Percentiles rank a stretch among this genome's conserved stretches.
Evolutionary conservation across 2,329 filamentous ascomycete species (phyloP).

Genomic region (Venturia oleaginea): DNA sequence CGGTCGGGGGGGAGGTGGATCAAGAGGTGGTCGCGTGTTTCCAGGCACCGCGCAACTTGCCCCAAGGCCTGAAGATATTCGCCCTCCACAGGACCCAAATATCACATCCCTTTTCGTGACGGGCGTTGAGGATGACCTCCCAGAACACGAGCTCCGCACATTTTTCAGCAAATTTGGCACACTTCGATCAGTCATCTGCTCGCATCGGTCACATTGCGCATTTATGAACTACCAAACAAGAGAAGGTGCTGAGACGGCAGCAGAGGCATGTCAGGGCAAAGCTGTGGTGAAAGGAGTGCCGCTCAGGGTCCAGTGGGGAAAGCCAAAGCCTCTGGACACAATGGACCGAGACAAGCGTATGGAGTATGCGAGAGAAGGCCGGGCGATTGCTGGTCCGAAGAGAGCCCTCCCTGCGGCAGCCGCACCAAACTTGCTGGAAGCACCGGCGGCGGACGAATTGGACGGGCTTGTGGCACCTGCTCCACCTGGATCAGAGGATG

Average conservation of each 20-base stretch:
- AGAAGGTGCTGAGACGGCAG: conserved; percentile 76
- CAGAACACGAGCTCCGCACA: conserved; percentile 81
- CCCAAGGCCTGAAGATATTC: conserved; percentile 74
- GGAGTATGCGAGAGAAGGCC: conserved; percentile 70
- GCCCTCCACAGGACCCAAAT: conserved; percentile 72
- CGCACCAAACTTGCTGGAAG: conserved; percentile 31
- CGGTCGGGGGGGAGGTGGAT: conserved; percentile 33
- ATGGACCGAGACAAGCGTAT: conserved; percentile 81
- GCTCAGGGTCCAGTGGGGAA: conserved; percentile 82
- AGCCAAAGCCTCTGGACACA: conserved; percentile 81
- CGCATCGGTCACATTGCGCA: conserved; percentile 92
- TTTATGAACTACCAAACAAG: conserved; percentile 91
- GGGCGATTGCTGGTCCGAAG: conserved; percentile 33
- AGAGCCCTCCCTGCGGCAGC: conserved; percentile 12
- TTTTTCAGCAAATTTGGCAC: conserved; percentile 87
- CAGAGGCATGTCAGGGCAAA: conserved; percentile 74
- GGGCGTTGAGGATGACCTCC: conserved; percentile 90
- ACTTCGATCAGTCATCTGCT: conserved; percentile 87
- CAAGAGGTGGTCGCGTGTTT: conserved; percentile 42
- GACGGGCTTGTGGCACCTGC: conserved; percentile 46
- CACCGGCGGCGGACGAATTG: conserved; percentile 36
- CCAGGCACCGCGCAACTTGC: conserved; percentile 65
- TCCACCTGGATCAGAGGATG: conserved; percentile 68
- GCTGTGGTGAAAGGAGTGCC: conserved; percentile 88
- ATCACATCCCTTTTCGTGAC: conserved; percentile 93